A percentile compares a stretch with the other conserved stretches of the same genome.
Conservation (phyloP, 805 yeast genomes). For the Cyberlindnera mycetangii region DNA sequence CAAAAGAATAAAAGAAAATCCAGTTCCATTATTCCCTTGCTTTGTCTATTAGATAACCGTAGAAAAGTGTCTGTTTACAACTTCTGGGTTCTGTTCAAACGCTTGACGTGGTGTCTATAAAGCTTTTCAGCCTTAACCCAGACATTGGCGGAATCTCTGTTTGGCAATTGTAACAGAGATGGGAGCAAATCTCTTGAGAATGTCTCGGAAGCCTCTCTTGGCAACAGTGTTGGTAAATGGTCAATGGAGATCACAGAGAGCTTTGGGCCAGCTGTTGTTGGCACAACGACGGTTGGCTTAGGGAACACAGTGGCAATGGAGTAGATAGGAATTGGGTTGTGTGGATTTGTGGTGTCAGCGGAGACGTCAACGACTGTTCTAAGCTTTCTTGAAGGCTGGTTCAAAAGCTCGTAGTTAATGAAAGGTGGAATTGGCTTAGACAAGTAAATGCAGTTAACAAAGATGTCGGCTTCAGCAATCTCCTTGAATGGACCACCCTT, state of each 20-base stretch:
- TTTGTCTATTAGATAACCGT: slow-evolving; percentile 1
- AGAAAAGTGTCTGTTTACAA: slow-evolving; percentile 25
- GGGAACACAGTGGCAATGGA: slow-evolving; percentile 84
- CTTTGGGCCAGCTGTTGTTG: slow-evolving; percentile 76
- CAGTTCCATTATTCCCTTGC: too few species aligned
- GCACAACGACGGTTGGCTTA: slow-evolving; percentile 86
- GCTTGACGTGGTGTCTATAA: slow-evolving; percentile 80
- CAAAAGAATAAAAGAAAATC: not conserved
- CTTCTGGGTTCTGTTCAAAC: slow-evolving; percentile 51
- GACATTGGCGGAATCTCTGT: slow-evolving; percentile 79
- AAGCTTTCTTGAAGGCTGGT: slow-evolving; percentile 65
- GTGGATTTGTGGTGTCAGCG: slow-evolving; percentile 98
- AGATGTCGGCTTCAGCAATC: slow-evolving; percentile 82
- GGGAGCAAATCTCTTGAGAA: slow-evolving; percentile 88
- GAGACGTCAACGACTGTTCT: slow-evolving; percentile 96
- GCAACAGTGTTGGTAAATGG: slow-evolving; percentile 91
- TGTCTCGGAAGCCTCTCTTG: slow-evolving; percentile 95
- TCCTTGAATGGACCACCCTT: slow-evolving; percentile 97
- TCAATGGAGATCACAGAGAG: slow-evolving; percentile 92
- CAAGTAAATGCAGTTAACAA: slow-evolving; percentile 93
- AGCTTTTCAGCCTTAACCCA: slow-evolving; percentile 88
- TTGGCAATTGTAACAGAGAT: slow-evolving; percentile 77
- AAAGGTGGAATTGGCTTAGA: slow-evolving; percentile 94
- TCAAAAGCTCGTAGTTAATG: slow-evolving; percentile 65
- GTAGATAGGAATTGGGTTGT: slow-evolving; percentile 96